Base-by-base conservation (phyloP, 441 rosid species). In the Adansonia grandidieri region DNA sequence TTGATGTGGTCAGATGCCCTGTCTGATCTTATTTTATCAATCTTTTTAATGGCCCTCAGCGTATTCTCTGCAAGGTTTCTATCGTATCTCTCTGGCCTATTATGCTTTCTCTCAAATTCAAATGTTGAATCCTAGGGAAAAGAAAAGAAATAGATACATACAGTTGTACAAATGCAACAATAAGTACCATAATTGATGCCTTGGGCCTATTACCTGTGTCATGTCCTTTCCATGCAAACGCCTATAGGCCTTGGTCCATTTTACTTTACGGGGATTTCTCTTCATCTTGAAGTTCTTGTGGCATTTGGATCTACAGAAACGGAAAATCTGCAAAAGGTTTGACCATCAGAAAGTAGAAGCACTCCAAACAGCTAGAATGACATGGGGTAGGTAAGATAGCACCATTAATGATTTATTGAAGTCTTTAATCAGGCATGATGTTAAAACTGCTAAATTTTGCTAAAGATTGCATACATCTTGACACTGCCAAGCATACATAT, bases 271-370 rank as follows among this genome's bases (percentile, higher is more conserved):
- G 1, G 97, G 99, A 83, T 94, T 96, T 77, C 98, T 94, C 91
- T 96, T 96, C 99, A 96, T 94, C 85, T 94, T 94, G 78, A 96
- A 96, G 83, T 96, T 96, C 83, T 94, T 94, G 85, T 96, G 98
- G 84, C 98, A 96, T 78, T 96, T 96, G 0, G 97, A 94, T 83
- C 97, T 87, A 85, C 98, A 94, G 84, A 96, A 96, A 47, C 96
- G 81, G 85, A 96, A 96, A 48, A 94, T 86, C 98, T 96, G 83
- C 83, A 82, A 48, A 78, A 56, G 8, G 62, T 71, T 50, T 70
- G 53, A 17, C 5, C 0, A 57, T 65, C 42, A 82, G 70, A 74
- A 57, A 57, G 20, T 57, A 54, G 68, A 15, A 6, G 13, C 44
- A 70, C 45, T 22, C 22, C n/a, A 64, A 67, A 40, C 15, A 7